Percentiles rank a stretch among this genome's conserved stretches.
Evolutionary conservation across 805 yeast species (phyloP).

Genomic region (Candida verbasci): DNA sequence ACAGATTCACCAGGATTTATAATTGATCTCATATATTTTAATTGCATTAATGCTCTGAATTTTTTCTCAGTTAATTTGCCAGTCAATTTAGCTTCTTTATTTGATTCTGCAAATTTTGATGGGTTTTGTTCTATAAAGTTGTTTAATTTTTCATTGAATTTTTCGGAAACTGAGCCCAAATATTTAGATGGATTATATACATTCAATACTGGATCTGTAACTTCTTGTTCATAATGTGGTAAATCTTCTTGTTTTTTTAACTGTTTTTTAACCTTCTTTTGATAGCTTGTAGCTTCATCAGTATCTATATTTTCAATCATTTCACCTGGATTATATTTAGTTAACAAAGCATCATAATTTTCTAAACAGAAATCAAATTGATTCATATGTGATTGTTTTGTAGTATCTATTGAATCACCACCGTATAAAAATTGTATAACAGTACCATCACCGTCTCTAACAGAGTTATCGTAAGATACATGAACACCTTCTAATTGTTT

Average conservation of each 20-base stretch:
- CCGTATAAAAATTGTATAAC: slow-evolving; percentile 94
- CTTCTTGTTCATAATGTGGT: slow-evolving; percentile 59
- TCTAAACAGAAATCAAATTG: slow-evolving; percentile 91
- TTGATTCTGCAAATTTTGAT: slow-evolving; percentile 49
- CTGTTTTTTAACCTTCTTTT: slow-evolving; percentile 76
- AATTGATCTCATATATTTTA: slow-evolving; percentile 94
- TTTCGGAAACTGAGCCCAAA: slow-evolving; percentile 90
- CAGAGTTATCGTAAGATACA: slow-evolving; percentile 88
- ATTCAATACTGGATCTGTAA: slow-evolving; percentile 84
- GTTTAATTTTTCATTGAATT: slow-evolving; percentile 78
- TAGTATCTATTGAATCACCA: slow-evolving; percentile 93
- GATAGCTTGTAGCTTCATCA: slow-evolving; percentile 72
- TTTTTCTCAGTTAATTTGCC: slow-evolving; percentile 67
- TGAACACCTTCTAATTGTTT: slow-evolving; percentile 98
- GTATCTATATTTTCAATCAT: slow-evolving; percentile 73
- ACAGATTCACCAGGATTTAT: slow-evolving; percentile 97
- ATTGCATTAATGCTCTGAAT: slow-evolving; percentile 94
- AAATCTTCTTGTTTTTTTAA: slow-evolving; percentile 57
- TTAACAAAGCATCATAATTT: slow-evolving; percentile 80
- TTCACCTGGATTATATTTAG: slow-evolving; percentile 81
- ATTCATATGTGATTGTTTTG: slow-evolving; percentile 89
- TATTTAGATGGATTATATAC: slow-evolving; percentile 84
- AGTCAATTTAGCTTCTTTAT: slow-evolving; percentile 38
- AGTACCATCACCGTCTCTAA: slow-evolving; percentile 93
- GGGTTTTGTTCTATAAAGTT: slow-evolving; percentile 55